Base-by-base conservation (phyloP, 106 monocot genomes). In the Triglochin maritima region DNA sequence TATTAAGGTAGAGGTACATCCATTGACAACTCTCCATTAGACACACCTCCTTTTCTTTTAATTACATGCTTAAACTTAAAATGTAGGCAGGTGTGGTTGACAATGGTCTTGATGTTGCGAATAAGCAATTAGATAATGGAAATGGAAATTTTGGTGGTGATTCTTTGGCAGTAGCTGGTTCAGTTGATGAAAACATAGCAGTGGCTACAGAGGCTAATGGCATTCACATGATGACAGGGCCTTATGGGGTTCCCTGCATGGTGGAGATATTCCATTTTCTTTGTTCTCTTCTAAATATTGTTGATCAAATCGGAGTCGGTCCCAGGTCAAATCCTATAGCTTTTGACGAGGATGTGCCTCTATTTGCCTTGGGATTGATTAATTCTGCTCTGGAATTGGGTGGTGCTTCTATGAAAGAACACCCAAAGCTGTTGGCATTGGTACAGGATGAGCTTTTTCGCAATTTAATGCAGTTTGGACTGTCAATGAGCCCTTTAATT, bases 331-430 rank as follows among this genome's bases (percentile, higher is more conserved):
- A 74, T 59, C 84, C 81, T 45, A 81, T 90, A 65, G 85, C 86
- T 52, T 87, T 79, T 63, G 94, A 94, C 71, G 94, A 94, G 60
- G 94, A 94, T 54, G 82, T 94, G 51, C 94, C 94, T 45, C 85
- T 94, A 9, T 94, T 94, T 79, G 94, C 94, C 17, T 79, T 94
- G n/a, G 85, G 89, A 42, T 70, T 89, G 81, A 87, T 94, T 47
- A 89, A 87, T 71, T 82, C 85, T 6, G 94, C 87, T 62, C 81
- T 94, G 72, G 94, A 94, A 60, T 71, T 94, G 56, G 81, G 86
- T 45, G 86, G 79, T 4, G 49, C 89, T 48, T 89, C 82, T 12
- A 81, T 94, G 41, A 7, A 70, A 7, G 79, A 65, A 62, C 94
- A 94, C 60, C 87, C 71, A 17, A 76, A 94, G 68, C 78, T 94